Evolutionary conservation across 1,284 basidiomycete species (phyloP).

Genomic region (Sanghuangporus baumii): DNA sequence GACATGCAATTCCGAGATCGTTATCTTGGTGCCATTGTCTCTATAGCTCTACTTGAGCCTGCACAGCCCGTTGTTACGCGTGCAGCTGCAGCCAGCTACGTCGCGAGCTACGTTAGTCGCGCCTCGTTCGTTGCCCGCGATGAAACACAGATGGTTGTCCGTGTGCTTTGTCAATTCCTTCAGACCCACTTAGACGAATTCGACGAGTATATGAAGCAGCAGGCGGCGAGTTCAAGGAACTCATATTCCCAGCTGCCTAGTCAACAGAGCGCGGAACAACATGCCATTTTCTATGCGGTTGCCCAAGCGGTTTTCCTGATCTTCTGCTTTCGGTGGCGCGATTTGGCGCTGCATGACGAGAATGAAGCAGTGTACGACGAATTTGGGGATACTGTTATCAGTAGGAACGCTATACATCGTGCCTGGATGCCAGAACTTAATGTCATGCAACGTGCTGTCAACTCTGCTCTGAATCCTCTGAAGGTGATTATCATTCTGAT

Average conservation of each 20-base stretch:
- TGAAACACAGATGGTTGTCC: constrained; percentile 72
- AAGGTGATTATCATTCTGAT: constrained; percentile 47
- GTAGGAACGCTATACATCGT: constrained; percentile 30
- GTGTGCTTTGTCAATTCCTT: constrained; percentile 82
- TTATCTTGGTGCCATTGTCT: constrained; percentile 90
- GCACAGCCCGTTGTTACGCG: constrained; percentile 69
- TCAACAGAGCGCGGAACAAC: constrained; percentile 41
- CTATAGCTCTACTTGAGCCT: constrained; percentile 72
- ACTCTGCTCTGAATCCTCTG: constrained; percentile 84
- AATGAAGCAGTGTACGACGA: constrained; percentile 48
- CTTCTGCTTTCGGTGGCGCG: constrained; percentile 97
- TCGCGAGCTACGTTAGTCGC: constrained; percentile 89
- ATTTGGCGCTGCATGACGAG: constrained; percentile 57
- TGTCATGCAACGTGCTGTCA: constrained; percentile 78
- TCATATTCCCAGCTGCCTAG: constrained; percentile 1
- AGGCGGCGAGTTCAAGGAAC: constrained; percentile 24
- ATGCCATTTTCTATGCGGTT: constrained; percentile 88
- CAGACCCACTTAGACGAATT: constrained; percentile 68
- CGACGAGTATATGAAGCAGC: constrained; percentile 44
- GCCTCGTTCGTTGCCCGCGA: constrained; percentile 82
- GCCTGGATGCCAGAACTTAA: constrained; percentile 86
- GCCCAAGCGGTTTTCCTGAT: constrained; percentile 93
- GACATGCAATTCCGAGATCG: constrained; percentile 87
- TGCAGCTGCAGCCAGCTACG: constrained; percentile 87
- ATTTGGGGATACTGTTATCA: constrained; percentile 24